A percentile compares a stretch with the other conserved stretches of the same genome.
phyloP scores from a whole-genome alignment of 176 grass and related monocot genomes.

The Hyparrhenia diplandra region DNA sequence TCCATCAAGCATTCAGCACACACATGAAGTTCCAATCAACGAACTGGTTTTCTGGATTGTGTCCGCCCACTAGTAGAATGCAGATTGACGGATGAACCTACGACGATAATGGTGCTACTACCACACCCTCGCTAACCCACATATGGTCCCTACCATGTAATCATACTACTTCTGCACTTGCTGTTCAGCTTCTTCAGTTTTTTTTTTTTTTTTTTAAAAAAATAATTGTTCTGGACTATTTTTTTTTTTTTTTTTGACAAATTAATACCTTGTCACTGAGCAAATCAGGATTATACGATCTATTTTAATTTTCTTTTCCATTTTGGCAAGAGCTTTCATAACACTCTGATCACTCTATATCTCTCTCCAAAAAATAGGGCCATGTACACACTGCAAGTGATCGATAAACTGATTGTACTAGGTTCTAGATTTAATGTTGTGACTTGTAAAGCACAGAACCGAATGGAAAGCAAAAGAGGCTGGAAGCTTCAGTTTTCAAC shows the following conservation, averaged over 20 bases:
- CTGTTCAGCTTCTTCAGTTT: no score
- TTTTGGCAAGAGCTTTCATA: not conserved
- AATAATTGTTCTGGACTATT: no score
- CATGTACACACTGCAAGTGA: not conserved
- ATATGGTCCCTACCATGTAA: not conserved
- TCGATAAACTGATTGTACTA: constrained; percentile 14
- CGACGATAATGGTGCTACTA: not conserved
- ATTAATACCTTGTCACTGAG: no score
- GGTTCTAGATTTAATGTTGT: constrained; percentile 4
- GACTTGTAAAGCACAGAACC: constrained; percentile 20
- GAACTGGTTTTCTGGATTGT: not conserved
- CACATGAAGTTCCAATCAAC: not conserved
- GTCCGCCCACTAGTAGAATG: not conserved
- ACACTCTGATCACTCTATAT: not conserved
- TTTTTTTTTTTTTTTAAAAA: no score
- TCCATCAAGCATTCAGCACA: not conserved
- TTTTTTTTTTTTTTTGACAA: no score
- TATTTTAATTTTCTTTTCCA: not conserved
- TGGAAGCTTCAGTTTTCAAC: constrained; percentile 16
- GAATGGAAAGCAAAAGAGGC: constrained; percentile 8
- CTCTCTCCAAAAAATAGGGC: not conserved
- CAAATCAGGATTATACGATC: no score
- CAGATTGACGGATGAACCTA: not conserved
- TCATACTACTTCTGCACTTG: not conserved
- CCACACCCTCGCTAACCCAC: not conserved